Conservation (phyloP, 1,284 basidiomycete genomes). For the Cutaneotrichosporon cutaneum region DNA sequence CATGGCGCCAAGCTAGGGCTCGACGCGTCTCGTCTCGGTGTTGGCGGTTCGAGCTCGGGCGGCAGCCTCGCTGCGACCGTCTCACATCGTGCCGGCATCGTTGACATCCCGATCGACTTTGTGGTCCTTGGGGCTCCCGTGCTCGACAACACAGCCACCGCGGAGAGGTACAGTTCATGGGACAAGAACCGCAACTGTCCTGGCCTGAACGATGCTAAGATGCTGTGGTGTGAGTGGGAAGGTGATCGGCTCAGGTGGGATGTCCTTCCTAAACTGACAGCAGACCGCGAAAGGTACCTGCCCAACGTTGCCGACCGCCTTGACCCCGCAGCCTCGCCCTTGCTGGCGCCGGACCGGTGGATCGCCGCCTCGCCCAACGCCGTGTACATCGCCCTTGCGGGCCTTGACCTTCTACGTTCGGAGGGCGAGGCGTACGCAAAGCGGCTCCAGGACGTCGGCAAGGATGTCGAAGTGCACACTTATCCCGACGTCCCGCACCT, state of each 20-base stretch:
- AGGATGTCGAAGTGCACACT: background rate
- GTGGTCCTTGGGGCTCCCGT: background rate
- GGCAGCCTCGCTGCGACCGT: constrained; percentile 8
- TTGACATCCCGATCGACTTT: background rate
- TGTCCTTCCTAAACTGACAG: too few relatives aligned
- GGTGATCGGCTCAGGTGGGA: background rate
- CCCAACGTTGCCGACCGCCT: background rate
- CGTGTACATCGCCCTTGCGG: background rate
- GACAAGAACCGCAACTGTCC: background rate
- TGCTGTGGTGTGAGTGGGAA: constrained; percentile 4
- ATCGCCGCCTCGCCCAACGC: background rate
- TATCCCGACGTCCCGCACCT: background rate
- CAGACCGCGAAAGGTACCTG: background rate
- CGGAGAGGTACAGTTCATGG: background rate
- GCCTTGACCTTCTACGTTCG: background rate
- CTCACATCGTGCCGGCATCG: background rate
- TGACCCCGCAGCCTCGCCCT: background rate
- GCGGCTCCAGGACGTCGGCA: background rate
- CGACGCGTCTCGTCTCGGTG: background rate
- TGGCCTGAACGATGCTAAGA: background rate
- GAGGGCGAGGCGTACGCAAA: background rate
- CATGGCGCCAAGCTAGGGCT: background rate
- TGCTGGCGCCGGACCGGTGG: background rate
- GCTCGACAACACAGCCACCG: background rate
- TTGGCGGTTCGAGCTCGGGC: background rate